Base-by-base conservation (phyloP, 805 yeast genomes). In the Torulaspora gathmanii region DNA sequence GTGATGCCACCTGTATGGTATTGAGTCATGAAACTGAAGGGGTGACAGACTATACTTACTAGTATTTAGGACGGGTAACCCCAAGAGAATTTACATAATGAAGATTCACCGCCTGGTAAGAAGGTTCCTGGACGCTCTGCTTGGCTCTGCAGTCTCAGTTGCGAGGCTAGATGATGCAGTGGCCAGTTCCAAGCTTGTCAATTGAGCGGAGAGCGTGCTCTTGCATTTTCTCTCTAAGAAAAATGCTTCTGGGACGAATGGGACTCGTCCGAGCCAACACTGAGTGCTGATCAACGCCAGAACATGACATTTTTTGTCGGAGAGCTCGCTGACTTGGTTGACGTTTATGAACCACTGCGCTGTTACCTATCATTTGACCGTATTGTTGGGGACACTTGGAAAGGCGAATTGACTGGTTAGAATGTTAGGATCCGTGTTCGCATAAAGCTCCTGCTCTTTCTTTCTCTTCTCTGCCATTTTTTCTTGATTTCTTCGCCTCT, bases 381-480 rank as follows among this genome's bases (percentile, higher is more conserved):
- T 12, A 26, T 29, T 31, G 30, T 25, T 39, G 23, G 42, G 42
- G 22, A 29, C 41, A n/a, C 43, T 28, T 10, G 68, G 68, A 44
- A 64, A 64, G 9, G 40, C 40, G 39, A 56, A 57, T 25, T 52
- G 52, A 3, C 39, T 33, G 16, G 42, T 23, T 19, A 64, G 42
- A 10, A 60, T 58, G 4, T 57, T 53, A 2, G 66, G 66, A 15
- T 56, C 54, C 4, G 68, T 63, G 39, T 56, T 55, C 1, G 66
- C 55, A 40, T 61, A 63, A 15, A 50, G 49, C 17, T 57, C 60
- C 33, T 56, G 60, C 35, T 58, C 59, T 15, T 48, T 15, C 29
- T 52, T 48, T 28, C 48, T 36, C 44, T 50, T 41, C 26, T 45
- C 51, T 26, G 43, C 37, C 17, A 42, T 15, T 12, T 19, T 41